Percentiles rank a stretch among this genome's conserved stretches.
Evolutionary conservation across 202 grass and related monocot species (phyloP).

Genomic region (Alloteropsis angusta): DNA sequence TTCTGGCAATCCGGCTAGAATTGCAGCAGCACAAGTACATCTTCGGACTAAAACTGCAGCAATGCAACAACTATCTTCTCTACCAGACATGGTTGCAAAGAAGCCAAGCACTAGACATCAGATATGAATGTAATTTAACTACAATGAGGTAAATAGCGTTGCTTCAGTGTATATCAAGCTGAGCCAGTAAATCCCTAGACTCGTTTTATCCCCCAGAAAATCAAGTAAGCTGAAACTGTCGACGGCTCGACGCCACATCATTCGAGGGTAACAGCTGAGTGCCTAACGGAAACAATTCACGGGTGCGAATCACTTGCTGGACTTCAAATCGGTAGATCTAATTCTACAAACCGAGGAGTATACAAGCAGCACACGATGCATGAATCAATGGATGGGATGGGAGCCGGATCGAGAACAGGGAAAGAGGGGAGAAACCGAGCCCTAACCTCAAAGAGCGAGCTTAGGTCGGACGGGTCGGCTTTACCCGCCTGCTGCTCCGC

Average conservation of each 20-base stretch:
- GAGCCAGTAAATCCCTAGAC: not conserved
- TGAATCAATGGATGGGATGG: not conserved
- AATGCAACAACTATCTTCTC: not conserved
- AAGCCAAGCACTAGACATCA: not conserved
- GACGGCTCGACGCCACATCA: not conserved
- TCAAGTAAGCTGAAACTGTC: not conserved
- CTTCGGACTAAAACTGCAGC: not conserved
- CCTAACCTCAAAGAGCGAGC: conserved; percentile 30
- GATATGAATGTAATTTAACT: not conserved
- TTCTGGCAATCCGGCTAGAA: not conserved
- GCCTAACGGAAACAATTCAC: not conserved
- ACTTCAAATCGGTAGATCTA: not conserved
- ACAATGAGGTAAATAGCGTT: not conserved
- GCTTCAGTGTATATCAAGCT: not conserved
- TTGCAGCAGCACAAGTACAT: not conserved
- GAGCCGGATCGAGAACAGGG: not conserved
- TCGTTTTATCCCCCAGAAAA: not conserved
- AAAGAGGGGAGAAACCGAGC: not conserved
- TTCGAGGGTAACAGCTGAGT: not conserved
- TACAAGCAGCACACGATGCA: not conserved
- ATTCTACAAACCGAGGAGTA: not conserved
- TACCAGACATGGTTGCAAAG: not conserved
- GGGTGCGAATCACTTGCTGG: not conserved
- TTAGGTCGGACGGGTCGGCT: conserved; percentile 29
- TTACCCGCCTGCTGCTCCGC: not conserved